These are phyloP conservation scores for Phytophthora sp. DNA, from an alignment of 352 stramenopile genomes.

Conservation along the genomic window DNA sequence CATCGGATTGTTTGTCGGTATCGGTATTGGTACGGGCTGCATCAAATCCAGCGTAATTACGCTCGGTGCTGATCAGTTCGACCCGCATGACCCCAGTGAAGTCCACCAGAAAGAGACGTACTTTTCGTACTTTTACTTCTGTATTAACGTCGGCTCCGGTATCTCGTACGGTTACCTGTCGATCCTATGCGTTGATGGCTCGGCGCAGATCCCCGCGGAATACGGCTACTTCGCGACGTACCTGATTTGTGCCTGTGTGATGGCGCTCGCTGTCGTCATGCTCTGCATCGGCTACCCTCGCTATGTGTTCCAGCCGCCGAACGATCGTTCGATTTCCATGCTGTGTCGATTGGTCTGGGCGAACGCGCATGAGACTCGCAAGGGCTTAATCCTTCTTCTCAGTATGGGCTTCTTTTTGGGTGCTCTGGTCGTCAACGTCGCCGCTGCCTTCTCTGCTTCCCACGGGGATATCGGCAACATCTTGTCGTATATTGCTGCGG, in stretches of 20 bases:
- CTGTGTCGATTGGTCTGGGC: constrained; percentile 42
- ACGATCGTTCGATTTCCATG: constrained; percentile 50
- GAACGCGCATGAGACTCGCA: constrained; percentile 28
- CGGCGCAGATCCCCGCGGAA: constrained; percentile 62
- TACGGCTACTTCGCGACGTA: constrained; percentile 85
- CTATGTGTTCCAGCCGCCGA: constrained; percentile 56
- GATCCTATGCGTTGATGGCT: constrained; percentile 79
- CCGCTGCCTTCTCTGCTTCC: constrained; percentile 46
- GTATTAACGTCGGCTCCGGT: constrained; percentile 72
- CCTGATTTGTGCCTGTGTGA: constrained; percentile 56
- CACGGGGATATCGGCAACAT: constrained; percentile 33
- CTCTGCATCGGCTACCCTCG: constrained; percentile 51
- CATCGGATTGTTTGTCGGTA: constrained; percentile 58
- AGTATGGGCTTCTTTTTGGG: constrained; percentile 41
- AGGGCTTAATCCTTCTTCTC: constrained; percentile 39
- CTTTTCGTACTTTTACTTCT: constrained; percentile 88
- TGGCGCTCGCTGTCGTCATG: constrained; percentile 43
- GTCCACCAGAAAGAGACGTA: constrained; percentile 63
- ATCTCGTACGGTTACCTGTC: constrained; percentile 85
- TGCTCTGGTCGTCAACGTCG: constrained; percentile 55
- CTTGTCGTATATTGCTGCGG: constrained; percentile 50
- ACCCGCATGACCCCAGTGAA: constrained; percentile 53
- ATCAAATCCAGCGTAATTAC: constrained; percentile 76
- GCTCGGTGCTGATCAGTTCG: constrained; percentile 66
- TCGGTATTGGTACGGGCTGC: constrained; percentile 47